A percentile compares a stretch with the other conserved stretches of the same genome.
Evolutionary conservation across 805 yeast species (phyloP).

Genomic region (Candida schatavii): DNA sequence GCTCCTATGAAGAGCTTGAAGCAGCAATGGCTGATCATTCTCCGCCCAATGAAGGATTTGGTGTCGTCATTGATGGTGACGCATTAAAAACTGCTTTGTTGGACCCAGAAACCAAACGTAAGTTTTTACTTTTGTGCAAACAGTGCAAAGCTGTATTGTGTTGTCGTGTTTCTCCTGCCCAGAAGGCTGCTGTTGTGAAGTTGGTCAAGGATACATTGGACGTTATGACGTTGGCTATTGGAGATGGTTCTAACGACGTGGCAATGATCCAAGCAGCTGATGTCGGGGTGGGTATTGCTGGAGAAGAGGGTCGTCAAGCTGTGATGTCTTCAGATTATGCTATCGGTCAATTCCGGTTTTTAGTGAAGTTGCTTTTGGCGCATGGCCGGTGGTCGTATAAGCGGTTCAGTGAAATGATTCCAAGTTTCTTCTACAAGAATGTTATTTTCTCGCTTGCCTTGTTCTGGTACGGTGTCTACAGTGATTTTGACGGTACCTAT

Average conservation of each 20-base stretch:
- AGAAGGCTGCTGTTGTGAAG: slow-evolving; percentile 79
- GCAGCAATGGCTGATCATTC: slow-evolving; percentile 54
- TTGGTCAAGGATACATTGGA: slow-evolving; percentile 69
- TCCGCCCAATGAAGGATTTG: slow-evolving; percentile 66
- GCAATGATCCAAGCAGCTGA: slow-evolving; percentile 90
- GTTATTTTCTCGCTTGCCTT: slow-evolving; percentile 70
- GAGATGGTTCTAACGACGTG: slow-evolving; percentile 88
- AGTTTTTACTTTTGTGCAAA: slow-evolving; percentile 69
- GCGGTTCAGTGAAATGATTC: slow-evolving; percentile 80
- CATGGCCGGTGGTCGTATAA: slow-evolving; percentile 90
- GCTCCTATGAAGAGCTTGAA: slow-evolving; percentile 55
- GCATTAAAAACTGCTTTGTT: slow-evolving; percentile 52
- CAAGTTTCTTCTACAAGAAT: slow-evolving; percentile 76
- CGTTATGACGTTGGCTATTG: slow-evolving; percentile 85
- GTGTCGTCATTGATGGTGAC: slow-evolving; percentile 77
- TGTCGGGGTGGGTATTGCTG: slow-evolving; percentile 87
- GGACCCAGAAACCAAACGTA: slow-evolving; percentile 44
- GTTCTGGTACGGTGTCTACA: slow-evolving; percentile 78
- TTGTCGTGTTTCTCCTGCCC: slow-evolving; percentile 87
- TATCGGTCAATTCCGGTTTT: slow-evolving; percentile 74
- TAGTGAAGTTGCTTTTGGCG: slow-evolving; percentile 62
- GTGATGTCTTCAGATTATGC: slow-evolving; percentile 89
- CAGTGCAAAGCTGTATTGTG: slow-evolving; percentile 80
- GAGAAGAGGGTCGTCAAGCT: slow-evolving; percentile 89
- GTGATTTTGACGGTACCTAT: slow-evolving; percentile 76